Base-by-base conservation (phyloP, 176 grass and related monocot genomes). In the Aegilops bicornis region DNA sequence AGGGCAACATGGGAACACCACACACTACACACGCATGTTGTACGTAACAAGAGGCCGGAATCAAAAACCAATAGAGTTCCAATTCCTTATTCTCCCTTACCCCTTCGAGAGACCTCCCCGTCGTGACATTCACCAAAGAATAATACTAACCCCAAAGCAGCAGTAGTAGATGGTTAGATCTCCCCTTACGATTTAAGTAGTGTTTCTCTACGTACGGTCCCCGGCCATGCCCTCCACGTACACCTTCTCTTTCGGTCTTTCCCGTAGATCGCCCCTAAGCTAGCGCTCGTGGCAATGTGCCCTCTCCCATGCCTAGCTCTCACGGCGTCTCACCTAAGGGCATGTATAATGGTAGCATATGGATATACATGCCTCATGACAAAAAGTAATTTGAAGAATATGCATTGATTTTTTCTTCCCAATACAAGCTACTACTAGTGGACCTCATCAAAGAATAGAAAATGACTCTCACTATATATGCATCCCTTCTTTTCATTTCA, bases 81-180 rank as follows among this genome's bases (percentile, higher is more conserved):
- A 37, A 16, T 39, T 13, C 36, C 30, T 73, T 13, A 74, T 27
- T 43, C 67, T 50, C 30, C 48, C 36, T 76, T 89, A 47, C 85
- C 86, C 59, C 69, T 91, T 89, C 86, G 66, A 90, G 89, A 90
- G 67, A 87, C 14, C 85, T 83, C 84, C 10, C 5, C 65, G 42
- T 83, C 59, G 85, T 79, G 79, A 79, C 89, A 73, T 66, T 60
- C 67, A 68, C 76, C 59, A 52, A 56, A 74, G 74, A 65, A 64
- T 42, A 69, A 86, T 70, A 6, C 4, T 76, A 20, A 27, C 24
- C 45, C 73, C 25, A 31, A 76, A 82, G 54, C 73, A 81, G 35
- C 29, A 78, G 15, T 5, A 81, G 27, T 48, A 82, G 54, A 83
- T 58, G 19, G 39, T 83, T 67, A 83, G 65, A 79, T 82, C 80